phyloP scores from a whole-genome alignment of 2,329 filamentous ascomycete genomes.

The Arthrobotrys sphaeroides region DNA sequence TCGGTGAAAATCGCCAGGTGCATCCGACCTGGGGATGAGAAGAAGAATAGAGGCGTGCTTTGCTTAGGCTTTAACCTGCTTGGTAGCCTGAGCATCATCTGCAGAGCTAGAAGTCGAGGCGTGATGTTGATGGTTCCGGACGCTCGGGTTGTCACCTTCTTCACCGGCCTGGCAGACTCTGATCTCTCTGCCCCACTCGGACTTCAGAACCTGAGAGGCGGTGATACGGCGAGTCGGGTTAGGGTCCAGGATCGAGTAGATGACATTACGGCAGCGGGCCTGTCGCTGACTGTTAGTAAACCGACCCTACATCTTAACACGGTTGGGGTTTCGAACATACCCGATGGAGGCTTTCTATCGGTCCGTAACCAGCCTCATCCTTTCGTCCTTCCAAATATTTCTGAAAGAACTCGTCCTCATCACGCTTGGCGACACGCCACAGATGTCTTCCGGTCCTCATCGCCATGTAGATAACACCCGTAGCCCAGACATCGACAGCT shows the following conservation, averaged over 20 bases:
- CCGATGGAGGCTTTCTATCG: conserved; percentile 92
- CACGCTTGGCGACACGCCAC: conserved; percentile 95
- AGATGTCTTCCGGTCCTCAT: conserved; percentile 96
- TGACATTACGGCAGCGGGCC: conserved; percentile 97
- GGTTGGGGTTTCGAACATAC: conserved; percentile 68
- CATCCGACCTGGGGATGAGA: background rate
- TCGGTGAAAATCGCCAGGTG: conserved; percentile 11
- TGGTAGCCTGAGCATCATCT: conserved; percentile 38
- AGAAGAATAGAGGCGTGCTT: no score
- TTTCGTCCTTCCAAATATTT: conserved; percentile 91
- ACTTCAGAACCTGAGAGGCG: conserved; percentile 94
- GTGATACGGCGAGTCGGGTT: conserved; percentile 92
- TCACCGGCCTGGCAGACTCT: conserved; percentile 96
- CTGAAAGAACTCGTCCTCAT: conserved; percentile 96
- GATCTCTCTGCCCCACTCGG: conserved; percentile 98
- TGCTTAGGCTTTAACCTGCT: conserved; percentile 46
- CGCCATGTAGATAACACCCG: conserved; percentile 99
- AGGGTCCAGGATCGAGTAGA: conserved; percentile 97
- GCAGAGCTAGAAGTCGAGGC: conserved; percentile 9
- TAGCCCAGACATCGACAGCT: conserved; percentile 98
- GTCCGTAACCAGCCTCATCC: conserved; percentile 93
- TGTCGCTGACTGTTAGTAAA: conserved; percentile 62
- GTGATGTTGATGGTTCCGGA: conserved; percentile 67
- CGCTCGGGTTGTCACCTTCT: conserved; percentile 69
- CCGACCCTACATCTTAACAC: conserved; percentile 37